These are phyloP conservation scores for Nemophila menziesii DNA, from an alignment of 257 asterid species.

Conservation along the genomic window DNA sequence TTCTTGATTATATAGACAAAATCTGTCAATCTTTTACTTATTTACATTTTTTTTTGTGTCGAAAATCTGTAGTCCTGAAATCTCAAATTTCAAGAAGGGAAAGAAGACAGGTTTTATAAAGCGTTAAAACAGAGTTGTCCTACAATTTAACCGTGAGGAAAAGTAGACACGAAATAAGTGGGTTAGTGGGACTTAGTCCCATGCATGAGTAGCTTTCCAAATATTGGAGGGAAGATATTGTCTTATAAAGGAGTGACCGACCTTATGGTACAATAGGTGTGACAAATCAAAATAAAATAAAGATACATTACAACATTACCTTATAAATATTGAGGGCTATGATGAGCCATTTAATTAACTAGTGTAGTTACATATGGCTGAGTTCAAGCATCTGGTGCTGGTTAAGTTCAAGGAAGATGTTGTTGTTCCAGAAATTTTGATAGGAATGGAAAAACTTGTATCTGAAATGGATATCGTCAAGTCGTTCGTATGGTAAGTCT, in stretches of 20 bases:
- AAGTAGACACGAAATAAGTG: constrained; percentile 2
- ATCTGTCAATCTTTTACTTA: too few relatives aligned
- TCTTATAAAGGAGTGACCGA: constrained; percentile 38
- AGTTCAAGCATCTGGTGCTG: constrained; percentile 77
- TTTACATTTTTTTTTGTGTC: too few relatives aligned
- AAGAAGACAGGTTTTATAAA: too few relatives aligned
- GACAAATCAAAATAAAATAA: constrained; percentile 25
- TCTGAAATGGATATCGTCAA: constrained; percentile 60
- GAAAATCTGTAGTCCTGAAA: too few relatives aligned
- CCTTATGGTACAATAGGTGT: constrained; percentile 28
- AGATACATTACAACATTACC: constrained; percentile 8
- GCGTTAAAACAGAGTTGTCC: not conserved
- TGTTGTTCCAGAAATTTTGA: constrained; percentile 47
- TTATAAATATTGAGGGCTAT: constrained; percentile 22
- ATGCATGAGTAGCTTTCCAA: constrained; percentile 21
- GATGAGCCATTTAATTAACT: constrained; percentile 15
- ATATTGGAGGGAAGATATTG: constrained; percentile 35
- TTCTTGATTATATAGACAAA: too few relatives aligned
- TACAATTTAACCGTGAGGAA: constrained; percentile 10
- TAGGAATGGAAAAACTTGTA: constrained; percentile 70
- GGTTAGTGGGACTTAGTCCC: constrained; percentile 34
- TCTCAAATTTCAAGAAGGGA: too few relatives aligned
- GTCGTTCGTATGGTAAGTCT: constrained; percentile 73
- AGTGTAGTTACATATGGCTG: constrained; percentile 32
- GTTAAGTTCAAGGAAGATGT: constrained; percentile 75